Conservation (phyloP, 345 rosid species). For the Anacardium occidentale region DNA sequence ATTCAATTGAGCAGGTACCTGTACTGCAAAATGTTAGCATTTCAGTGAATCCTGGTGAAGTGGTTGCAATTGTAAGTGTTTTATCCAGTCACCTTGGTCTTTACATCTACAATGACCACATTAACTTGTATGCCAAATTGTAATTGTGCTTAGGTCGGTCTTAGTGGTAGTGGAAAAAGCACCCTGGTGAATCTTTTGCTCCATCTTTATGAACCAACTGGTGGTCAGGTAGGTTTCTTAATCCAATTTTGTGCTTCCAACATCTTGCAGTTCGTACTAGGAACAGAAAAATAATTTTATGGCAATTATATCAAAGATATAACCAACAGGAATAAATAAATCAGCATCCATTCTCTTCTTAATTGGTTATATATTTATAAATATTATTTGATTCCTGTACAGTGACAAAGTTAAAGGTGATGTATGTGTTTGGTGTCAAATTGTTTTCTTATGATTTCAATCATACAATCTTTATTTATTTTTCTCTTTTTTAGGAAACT, state of each 20-base stretch:
- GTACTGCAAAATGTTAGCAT: constrained; percentile 65
- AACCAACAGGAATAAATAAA: background rate
- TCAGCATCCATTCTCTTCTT: background rate
- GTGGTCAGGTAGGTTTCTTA: constrained; percentile 64
- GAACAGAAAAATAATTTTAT: background rate
- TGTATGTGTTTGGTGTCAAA: background rate
- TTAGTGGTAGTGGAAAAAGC: constrained; percentile 99
- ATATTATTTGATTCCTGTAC: background rate
- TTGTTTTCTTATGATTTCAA: background rate
- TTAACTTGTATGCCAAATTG: constrained; percentile 15
- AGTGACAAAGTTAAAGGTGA: background rate
- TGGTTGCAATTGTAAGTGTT: constrained; percentile 71
- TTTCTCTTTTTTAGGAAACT: too few species aligned
- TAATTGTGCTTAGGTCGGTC: constrained; percentile 70
- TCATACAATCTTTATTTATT: constrained; percentile 11
- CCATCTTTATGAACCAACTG: constrained; percentile 80
- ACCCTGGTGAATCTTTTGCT: constrained; percentile 85
- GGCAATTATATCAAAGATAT: background rate
- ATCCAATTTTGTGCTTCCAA: background rate
- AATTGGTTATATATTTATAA: background rate
- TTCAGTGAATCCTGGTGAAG: constrained; percentile 76
- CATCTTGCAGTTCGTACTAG: background rate
- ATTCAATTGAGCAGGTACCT: constrained; percentile 48
- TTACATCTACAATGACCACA: constrained; percentile 11
- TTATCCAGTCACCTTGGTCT: constrained; percentile 8